phyloP scores from a whole-genome alignment of 2,329 filamentous ascomycete genomes.

The Calonectria crousiana region DNA sequence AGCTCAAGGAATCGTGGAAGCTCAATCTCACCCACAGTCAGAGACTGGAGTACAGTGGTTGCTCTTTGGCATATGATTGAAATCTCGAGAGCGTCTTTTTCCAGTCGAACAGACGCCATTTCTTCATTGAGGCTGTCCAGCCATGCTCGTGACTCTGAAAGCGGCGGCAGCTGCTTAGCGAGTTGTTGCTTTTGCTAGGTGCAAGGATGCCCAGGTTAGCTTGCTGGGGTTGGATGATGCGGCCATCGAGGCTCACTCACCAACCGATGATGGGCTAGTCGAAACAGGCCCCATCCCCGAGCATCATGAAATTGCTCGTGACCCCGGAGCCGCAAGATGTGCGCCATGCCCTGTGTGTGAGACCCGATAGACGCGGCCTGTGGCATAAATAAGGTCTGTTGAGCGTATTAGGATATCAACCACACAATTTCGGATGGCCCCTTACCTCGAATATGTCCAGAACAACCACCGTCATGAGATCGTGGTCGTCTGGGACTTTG shows the following conservation, averaged over 20 bases:
- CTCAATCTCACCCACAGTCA: conserved; percentile 5
- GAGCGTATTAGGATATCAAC: background rate
- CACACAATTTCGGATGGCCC: background rate
- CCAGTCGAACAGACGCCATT: conserved; percentile 31
- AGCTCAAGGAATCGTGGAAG: conserved; percentile 36
- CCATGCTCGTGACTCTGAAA: conserved; percentile 47
- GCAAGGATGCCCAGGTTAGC: background rate
- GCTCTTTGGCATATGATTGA: conserved; percentile 46
- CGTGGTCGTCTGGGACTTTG: conserved; percentile 53
- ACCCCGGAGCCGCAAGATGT: conserved; percentile 53
- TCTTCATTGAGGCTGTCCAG: conserved; percentile 47
- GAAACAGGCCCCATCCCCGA: conserved; percentile 55
- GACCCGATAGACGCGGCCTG: conserved; percentile 41
- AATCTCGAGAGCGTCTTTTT: conserved; percentile 32
- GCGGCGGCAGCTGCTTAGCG: conserved; percentile 43
- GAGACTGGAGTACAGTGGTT: conserved; percentile 39
- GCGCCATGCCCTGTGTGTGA: conserved; percentile 55
- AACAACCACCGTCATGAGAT: conserved; percentile 55
- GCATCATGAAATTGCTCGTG: conserved; percentile 49
- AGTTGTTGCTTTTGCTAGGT: conserved; percentile 52
- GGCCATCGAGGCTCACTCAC: conserved; percentile 21
- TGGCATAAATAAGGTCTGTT: conserved; percentile 49
- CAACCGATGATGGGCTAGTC: conserved; percentile 53
- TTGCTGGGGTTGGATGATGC: background rate
- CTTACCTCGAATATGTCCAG: conserved; percentile 55